Base-by-base conservation (phyloP, 2,329 filamentous ascomycete species). In the Verruconis gallopava region DNA sequence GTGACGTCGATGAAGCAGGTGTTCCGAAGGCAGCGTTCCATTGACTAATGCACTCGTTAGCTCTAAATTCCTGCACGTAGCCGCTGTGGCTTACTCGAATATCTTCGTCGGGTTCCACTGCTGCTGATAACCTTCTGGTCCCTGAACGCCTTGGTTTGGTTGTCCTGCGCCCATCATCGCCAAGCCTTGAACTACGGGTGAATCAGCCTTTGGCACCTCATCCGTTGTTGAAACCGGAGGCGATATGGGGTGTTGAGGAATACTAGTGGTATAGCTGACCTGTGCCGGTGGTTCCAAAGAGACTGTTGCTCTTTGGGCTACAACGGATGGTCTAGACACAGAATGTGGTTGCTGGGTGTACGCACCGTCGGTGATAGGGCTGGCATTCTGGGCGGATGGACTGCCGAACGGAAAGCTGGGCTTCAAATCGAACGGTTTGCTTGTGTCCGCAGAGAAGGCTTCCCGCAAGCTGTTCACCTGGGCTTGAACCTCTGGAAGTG, bases 11-110 rank as follows among this genome's bases (percentile, higher is more conserved):
- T 46, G 59, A 53, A 54, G 63, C 57, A 38, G 75, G 77, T 60
- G 79, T 83, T 68, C 85, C 84, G 66, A 95, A 96, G 50, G 89
- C 88, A 55, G 82, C 79, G 62, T 93, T 88, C 88, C 89, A 96
- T 68, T 94, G 85, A 61, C 88, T 93, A 38, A 4, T 13, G 4
- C 39, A 21, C 33, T 44, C 12, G 34, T 55, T 53, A 38, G 54
- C 51, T 41, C 21, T 17, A 17, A 2, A 3, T 34, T 21, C 34
- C 21, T 38, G 48, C 18, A 38, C 14, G 18, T 20, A 38, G 21
- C 40, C 5, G 42, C 46, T 25, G 44, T 50, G 22, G 73, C 84
- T 71, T 73, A 93, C 85, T 89, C 84, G 71, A 93, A 89, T 50
- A 94, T 85, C 45, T 81, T 75, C 21, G 82, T 75, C 18, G 86